Conservation (phyloP, 2,329 filamentous ascomycete genomes). For the Diaporthe longicolla region DNA sequence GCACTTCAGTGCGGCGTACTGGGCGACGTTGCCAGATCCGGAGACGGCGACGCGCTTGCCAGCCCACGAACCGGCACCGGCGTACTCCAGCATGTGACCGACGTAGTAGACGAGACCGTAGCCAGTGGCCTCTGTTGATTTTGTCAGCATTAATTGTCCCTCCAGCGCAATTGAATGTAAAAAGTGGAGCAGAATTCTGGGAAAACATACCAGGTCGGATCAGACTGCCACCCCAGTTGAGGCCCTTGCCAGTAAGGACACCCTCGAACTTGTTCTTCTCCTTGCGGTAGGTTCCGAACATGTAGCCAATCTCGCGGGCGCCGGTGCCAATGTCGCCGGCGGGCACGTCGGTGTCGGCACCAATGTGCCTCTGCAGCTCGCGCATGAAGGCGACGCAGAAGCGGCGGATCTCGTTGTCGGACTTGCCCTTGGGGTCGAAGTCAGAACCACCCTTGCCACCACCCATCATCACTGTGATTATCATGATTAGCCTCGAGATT, state of each 20-base stretch:
- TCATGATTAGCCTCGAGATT: constrained; percentile 41
- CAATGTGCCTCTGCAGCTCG: constrained; percentile 95
- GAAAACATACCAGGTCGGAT: constrained; percentile 78
- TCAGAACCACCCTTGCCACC: constrained; percentile 98
- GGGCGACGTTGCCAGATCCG: constrained; percentile 96
- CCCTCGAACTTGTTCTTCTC: constrained; percentile 94
- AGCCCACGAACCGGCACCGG: constrained; percentile 85
- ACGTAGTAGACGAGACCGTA: constrained; percentile 98
- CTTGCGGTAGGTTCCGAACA: constrained; percentile 95
- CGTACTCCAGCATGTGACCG: constrained; percentile 93
- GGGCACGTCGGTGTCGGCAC: constrained; percentile 94
- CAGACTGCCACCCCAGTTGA: constrained; percentile 90
- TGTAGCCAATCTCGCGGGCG: constrained; percentile 91
- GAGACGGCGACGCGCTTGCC: constrained; percentile 97
- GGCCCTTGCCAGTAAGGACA: constrained; percentile 95
- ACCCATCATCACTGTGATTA: constrained; percentile 83
- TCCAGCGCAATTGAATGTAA: too few species aligned
- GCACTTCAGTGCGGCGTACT: constrained; percentile 96
- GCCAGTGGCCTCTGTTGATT: constrained; percentile 83
- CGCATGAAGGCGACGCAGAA: constrained; percentile 98
- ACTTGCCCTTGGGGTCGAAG: constrained; percentile 99
- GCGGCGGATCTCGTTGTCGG: constrained; percentile 95
- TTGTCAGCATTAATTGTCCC: constrained; percentile 19
- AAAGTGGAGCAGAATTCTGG: not conserved
- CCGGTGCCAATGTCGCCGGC: constrained; percentile 97